A percentile compares a stretch with the other conserved stretches of the same genome.
Evolutionary conservation across 148 eudicot species (phyloP).

Genomic region (Limonium bicolor): DNA sequence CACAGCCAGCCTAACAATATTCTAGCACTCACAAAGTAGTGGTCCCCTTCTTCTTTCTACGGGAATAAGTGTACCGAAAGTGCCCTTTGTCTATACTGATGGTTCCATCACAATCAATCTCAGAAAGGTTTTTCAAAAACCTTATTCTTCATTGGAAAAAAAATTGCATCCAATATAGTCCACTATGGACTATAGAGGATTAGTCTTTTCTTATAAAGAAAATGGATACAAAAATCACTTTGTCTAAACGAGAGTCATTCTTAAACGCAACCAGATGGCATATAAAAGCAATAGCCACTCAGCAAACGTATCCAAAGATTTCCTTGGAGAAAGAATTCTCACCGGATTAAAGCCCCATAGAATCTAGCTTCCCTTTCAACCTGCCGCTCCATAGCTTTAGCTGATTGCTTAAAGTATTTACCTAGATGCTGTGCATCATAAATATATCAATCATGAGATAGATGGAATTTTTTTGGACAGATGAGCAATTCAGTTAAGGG

Average conservation of each 20-base stretch:
- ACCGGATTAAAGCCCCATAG: conserved; percentile 97
- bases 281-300: background rate
- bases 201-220: background rate
- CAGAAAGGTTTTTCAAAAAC: too few relatives aligned
- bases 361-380: conserved; percentile 92
- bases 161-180: background rate
- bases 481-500: too few relatives aligned
- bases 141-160: background rate
- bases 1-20: too few relatives aligned
- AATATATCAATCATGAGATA: background rate
- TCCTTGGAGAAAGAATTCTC: conserved; percentile 7
- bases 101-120: too few relatives aligned
- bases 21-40: too few relatives aligned
- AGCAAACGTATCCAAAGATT: background rate
- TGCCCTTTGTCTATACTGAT: too few relatives aligned
- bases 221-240: background rate
- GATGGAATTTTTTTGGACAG: background rate
- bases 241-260: too few relatives aligned
- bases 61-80: too few relatives aligned
- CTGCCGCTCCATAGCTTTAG: conserved; percentile 83
- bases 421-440: conserved; percentile 60
- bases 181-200: too few relatives aligned
- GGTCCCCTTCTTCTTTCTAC: too few relatives aligned
- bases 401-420: conserved; percentile 92
- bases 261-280: too few relatives aligned